phyloP scores from a whole-genome alignment of 2,329 filamentous ascomycete species.

The Apiospora saccharicola region DNA sequence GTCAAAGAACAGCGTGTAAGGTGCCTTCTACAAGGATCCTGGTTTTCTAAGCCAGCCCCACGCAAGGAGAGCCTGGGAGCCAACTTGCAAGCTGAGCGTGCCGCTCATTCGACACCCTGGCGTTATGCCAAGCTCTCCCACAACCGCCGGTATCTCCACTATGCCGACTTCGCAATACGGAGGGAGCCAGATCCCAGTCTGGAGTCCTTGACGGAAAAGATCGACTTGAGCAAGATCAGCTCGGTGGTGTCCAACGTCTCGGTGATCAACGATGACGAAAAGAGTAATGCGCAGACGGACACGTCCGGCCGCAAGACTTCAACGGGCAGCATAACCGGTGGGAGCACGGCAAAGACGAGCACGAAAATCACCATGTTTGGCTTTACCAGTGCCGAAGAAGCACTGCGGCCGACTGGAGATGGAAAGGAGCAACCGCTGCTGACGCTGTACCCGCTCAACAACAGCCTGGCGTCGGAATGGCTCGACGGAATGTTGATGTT shows the following conservation, averaged over 20 bases:
- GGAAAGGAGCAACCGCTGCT: slow-evolving; percentile 78
- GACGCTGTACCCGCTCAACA: slow-evolving; percentile 81
- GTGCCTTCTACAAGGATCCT: slow-evolving; percentile 86
- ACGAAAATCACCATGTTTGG: slow-evolving; percentile 95
- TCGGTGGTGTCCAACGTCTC: slow-evolving; percentile 95
- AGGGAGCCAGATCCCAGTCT: slow-evolving; percentile 71
- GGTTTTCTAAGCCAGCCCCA: slow-evolving; percentile 72
- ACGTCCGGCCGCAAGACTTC: slow-evolving; percentile 39
- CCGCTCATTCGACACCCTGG: slow-evolving; percentile 67
- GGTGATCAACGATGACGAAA: slow-evolving; percentile 54
- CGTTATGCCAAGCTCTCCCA: slow-evolving; percentile 89
- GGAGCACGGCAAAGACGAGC: slow-evolving; percentile 52
- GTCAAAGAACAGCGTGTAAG: slow-evolving; percentile 96
- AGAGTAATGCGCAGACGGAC: slow-evolving; percentile 52
- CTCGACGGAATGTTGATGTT: slow-evolving; percentile 95
- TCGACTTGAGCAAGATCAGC: slow-evolving; percentile 87
- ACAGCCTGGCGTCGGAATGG: slow-evolving; percentile 93
- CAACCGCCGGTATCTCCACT: slow-evolving; percentile 89
- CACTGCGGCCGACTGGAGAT: slow-evolving; percentile 43
- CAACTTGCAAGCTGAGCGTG: slow-evolving; percentile 45
- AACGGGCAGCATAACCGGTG: neutral
- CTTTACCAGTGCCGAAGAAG: slow-evolving; percentile 57
- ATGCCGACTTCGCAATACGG: slow-evolving; percentile 80
- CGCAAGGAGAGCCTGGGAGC: slow-evolving; percentile 53
- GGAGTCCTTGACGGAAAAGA: slow-evolving; percentile 78